A percentile compares a stretch with the other conserved stretches of the same genome.
Evolutionary conservation across 352 stramenopile species (phyloP).

Genomic region (Aphanomyces astaci): DNA sequence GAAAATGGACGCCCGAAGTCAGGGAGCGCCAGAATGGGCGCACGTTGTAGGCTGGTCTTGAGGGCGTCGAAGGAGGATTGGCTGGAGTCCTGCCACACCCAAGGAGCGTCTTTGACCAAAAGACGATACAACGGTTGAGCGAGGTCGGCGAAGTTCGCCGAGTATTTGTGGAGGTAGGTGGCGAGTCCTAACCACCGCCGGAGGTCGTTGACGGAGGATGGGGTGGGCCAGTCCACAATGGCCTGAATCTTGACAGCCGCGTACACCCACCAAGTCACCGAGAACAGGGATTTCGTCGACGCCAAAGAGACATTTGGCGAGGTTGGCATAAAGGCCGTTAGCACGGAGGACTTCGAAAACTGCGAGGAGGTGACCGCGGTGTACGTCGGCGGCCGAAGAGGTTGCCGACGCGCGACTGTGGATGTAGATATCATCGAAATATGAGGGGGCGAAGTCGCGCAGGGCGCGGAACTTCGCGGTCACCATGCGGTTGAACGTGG

Average conservation of each 20-base stretch:
- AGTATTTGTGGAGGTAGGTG: slow-evolving; percentile 26
- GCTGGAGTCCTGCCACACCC: slow-evolving; percentile 1
- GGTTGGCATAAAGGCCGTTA: slow-evolving; percentile 29
- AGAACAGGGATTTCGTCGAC: slow-evolving; percentile 29
- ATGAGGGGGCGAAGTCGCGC: slow-evolving; percentile 24
- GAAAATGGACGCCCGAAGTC: neutral
- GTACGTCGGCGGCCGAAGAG: slow-evolving; percentile 10
- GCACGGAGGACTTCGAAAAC: slow-evolving; percentile 24
- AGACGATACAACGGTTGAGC: slow-evolving; percentile 8
- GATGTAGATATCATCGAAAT: slow-evolving; percentile 32
- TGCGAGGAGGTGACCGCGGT: slow-evolving; percentile 23
- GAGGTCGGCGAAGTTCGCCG: slow-evolving; percentile 10
- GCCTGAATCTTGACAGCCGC: slow-evolving; percentile 11
- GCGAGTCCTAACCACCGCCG: slow-evolving; percentile 7
- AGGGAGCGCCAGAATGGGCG: neutral
- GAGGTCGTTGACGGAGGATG: slow-evolving; percentile 24
- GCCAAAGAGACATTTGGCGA: slow-evolving; percentile 26
- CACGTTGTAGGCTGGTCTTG: neutral
- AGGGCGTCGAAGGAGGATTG: slow-evolving; percentile 3
- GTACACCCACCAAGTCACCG: slow-evolving; percentile 24
- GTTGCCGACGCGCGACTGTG: slow-evolving; percentile 17
- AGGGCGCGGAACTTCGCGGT: slow-evolving; percentile 25
- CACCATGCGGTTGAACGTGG: slow-evolving; percentile 35
- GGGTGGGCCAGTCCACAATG: slow-evolving; percentile 23
- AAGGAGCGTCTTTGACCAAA: slow-evolving; percentile 2